Evolutionary conservation across 306 rosid genomes (phyloP).

Genomic region (Cotoneaster glaucophyllus): DNA sequence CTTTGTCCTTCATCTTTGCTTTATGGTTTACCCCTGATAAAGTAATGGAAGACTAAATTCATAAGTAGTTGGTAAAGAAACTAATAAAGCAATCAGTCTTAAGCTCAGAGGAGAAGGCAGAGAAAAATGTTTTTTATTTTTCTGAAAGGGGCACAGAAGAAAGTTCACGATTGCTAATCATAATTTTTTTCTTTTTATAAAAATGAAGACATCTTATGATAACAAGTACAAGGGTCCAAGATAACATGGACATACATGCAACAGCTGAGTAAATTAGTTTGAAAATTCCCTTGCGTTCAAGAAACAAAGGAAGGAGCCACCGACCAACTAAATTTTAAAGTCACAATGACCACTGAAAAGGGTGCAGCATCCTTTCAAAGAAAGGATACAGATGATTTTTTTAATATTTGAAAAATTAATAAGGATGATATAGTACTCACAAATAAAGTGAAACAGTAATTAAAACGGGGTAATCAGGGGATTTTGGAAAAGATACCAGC

Average conservation of each 20-base stretch:
- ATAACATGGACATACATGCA: neutral
- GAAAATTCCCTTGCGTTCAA: neutral
- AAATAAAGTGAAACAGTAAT: neutral
- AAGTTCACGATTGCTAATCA: neutral
- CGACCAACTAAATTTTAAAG: neutral
- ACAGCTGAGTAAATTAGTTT: neutral
- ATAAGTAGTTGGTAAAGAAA: neutral
- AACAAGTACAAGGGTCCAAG: neutral
- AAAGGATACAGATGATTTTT: neutral
- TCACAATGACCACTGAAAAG: neutral
- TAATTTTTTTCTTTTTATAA: neutral
- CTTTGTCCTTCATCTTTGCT: constrained; percentile 26
- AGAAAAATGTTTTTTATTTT: neutral
- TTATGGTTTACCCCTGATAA: constrained; percentile 41
- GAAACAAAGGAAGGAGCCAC: neutral
- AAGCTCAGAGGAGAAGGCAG: neutral
- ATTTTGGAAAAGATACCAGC: neutral
- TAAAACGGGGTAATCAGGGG: neutral
- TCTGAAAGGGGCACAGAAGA: neutral
- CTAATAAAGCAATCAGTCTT: neutral
- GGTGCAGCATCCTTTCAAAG: neutral
- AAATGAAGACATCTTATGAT: neutral
- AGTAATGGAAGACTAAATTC: neutral
- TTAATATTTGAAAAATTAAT: neutral
- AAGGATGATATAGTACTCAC: too few species aligned